phyloP scores from a whole-genome alignment of 2,329 filamentous ascomycete species.

The Cytospora paraplurivora region DNA sequence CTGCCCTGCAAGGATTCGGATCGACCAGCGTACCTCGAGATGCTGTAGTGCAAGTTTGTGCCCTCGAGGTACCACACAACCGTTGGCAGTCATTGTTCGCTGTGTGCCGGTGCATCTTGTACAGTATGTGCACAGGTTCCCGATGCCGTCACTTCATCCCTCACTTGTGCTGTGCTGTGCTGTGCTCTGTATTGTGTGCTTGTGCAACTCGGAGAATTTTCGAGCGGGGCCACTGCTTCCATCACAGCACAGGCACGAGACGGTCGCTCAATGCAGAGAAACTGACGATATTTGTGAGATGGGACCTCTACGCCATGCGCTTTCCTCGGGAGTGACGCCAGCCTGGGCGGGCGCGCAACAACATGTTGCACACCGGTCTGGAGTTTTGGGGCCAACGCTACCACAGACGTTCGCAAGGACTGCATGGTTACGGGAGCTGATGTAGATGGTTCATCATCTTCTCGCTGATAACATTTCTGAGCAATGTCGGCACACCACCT shows the following conservation, averaged over 20 bases:
- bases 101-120: conserved; percentile 6
- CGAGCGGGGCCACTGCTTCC: conserved; percentile 21
- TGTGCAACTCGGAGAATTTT: conserved; percentile 28
- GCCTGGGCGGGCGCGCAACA: conserved; percentile 2
- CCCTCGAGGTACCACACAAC: conserved; percentile 15
- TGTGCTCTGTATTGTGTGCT: conserved; percentile 6
- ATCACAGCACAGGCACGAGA: conserved; percentile 25
- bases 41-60: conserved; percentile 28
- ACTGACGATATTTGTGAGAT: neutral
- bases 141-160: conserved; percentile 24
- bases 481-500: neutral
- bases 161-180: conserved; percentile 15
- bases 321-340: conserved; percentile 3
- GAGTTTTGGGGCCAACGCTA: conserved; percentile 10
- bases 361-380: conserved; percentile 15
- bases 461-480: neutral
- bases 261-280: neutral
- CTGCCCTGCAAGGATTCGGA: conserved; percentile 16
- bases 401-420: conserved; percentile 17
- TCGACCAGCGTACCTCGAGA: conserved; percentile 17
- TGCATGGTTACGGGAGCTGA: conserved; percentile 18
- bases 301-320: neutral
- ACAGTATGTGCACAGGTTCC: conserved; percentile 12
- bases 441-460: conserved; percentile 2
- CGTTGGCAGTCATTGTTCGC: conserved; percentile 16